Evolutionary conservation across 1,284 basidiomycete genomes (phyloP).

Genomic region (Rhodotorula sp.): DNA sequence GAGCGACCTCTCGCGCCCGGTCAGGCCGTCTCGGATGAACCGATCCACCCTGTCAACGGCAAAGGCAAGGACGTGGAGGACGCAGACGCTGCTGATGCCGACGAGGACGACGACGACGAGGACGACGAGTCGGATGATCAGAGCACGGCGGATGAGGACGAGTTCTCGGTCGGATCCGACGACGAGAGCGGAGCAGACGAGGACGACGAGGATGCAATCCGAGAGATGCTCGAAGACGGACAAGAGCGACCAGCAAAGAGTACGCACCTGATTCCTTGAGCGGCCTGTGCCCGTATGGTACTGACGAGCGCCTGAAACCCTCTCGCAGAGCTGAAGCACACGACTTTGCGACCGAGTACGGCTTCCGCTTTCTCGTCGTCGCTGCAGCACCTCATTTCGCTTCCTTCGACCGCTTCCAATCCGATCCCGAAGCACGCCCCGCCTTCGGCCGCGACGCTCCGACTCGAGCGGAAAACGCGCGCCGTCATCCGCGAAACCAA

Average conservation of each 20-base stretch:
- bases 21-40: slow-evolving; percentile 15
- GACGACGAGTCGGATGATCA: neutral
- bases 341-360: slow-evolving; percentile 37
- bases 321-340: slow-evolving; percentile 36
- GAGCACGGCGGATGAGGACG: slow-evolving; percentile 11
- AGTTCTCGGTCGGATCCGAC: slow-evolving; percentile 29
- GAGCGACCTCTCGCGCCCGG: slow-evolving; percentile 22
- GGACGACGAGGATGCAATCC: slow-evolving; percentile 36
- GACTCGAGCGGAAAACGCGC: slow-evolving; percentile 41
- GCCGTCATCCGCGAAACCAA: slow-evolving; percentile 41
- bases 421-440: slow-evolving; percentile 31
- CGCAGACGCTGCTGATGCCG: slow-evolving; percentile 20
- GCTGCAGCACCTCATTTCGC: slow-evolving; percentile 38
- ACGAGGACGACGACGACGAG: slow-evolving; percentile 4
- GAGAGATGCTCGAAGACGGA: slow-evolving; percentile 37
- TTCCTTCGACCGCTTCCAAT: slow-evolving; percentile 32
- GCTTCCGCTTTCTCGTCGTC: slow-evolving; percentile 36
- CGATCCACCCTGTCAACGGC: slow-evolving; percentile 12
- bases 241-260: slow-evolving; percentile 38
- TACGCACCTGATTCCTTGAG: slow-evolving; percentile 3
- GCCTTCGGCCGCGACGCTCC: slow-evolving; percentile 31
- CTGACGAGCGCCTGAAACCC: neutral
- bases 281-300: too few relatives aligned
- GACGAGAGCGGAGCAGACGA: slow-evolving; percentile 27
- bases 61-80: slow-evolving; percentile 10